A percentile compares a stretch with the other conserved stretches of the same genome.
Conservation (phyloP, 768 basidiomycete species). For the Lactifluus rugatus region DNA sequence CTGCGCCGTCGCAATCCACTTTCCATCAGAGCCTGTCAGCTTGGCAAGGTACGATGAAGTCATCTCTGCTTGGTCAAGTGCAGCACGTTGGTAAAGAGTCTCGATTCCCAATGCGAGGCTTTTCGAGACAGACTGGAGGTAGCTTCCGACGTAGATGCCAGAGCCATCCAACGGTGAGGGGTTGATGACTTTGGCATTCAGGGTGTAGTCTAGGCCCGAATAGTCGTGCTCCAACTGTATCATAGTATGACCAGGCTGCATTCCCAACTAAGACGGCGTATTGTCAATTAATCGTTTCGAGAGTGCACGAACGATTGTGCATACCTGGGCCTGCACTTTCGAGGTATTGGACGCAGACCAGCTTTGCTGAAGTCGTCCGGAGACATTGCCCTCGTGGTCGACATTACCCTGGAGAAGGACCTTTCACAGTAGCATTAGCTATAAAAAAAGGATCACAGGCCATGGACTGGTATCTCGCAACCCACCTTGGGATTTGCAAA, state of each 20-base stretch:
- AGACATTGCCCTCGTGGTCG: conserved; percentile 89
- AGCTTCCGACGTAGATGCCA: conserved; percentile 86
- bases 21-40: conserved; percentile 57
- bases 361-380: conserved; percentile 79
- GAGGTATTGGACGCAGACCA: conserved; percentile 72
- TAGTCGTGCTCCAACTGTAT: conserved; percentile 92
- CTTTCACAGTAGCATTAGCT: conserved; percentile 33
- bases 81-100: conserved; percentile 70
- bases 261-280: conserved; percentile 49
- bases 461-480: conserved; percentile 20
- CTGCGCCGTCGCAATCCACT: conserved; percentile 92
- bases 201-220: conserved; percentile 74
- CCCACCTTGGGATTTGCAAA: conserved; percentile 75
- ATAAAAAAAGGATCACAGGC: neutral
- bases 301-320: conserved; percentile 22
- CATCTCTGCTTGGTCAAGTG: conserved; percentile 59
- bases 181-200: conserved; percentile 85
- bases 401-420: conserved; percentile 87
- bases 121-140: conserved; percentile 88
- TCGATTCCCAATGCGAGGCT: conserved; percentile 85
- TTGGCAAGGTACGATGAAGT: conserved; percentile 74
- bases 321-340: conserved; percentile 82
- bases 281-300: conserved; percentile 5
- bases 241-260: conserved; percentile 77
- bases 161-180: conserved; percentile 80